A percentile compares a stretch with the other conserved stretches of the same genome.
Evolutionary conservation across 352 stramenopile genomes (phyloP).

Genomic region (Pythium apleroticum): DNA sequence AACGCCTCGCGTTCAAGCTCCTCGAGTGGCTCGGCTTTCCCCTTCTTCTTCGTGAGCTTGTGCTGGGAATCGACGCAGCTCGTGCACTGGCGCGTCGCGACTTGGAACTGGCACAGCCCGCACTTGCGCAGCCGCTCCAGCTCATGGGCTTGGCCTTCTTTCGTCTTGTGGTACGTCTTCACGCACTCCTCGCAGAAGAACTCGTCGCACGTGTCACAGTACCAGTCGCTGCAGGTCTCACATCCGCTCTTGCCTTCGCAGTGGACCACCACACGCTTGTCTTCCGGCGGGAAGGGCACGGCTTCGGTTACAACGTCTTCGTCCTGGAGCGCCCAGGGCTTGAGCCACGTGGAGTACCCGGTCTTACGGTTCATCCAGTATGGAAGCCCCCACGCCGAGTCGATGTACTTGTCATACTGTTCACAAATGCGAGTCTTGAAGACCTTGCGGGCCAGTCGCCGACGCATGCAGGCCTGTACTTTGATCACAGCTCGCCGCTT

Average conservation of each 20-base stretch:
- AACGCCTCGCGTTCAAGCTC: constrained; percentile 27
- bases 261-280: constrained; percentile 37
- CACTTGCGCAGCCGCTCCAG: constrained; percentile 36
- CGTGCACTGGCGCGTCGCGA: constrained; percentile 50
- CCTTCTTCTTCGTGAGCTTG: constrained; percentile 10
- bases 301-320: constrained; percentile 50
- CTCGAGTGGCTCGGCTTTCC: not conserved
- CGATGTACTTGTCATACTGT: constrained; percentile 73
- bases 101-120: constrained; percentile 62
- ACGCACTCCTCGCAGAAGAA: constrained; percentile 54
- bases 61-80: constrained; percentile 33
- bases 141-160: constrained; percentile 22
- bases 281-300: constrained; percentile 45
- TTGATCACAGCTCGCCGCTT: constrained; percentile 27
- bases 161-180: constrained; percentile 33
- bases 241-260: constrained; percentile 50
- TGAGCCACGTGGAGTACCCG: constrained; percentile 70
- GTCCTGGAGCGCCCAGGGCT: constrained; percentile 46
- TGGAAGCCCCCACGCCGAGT: constrained; percentile 54
- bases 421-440: constrained; percentile 35
- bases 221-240: constrained; percentile 49
- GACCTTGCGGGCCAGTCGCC: constrained; percentile 35
- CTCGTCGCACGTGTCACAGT: constrained; percentile 60
- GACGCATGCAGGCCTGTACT: constrained; percentile 38
- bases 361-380: constrained; percentile 76